Conservation (phyloP, 2,329 filamentous ascomycete species). For the Fusarium floridanum region DNA sequence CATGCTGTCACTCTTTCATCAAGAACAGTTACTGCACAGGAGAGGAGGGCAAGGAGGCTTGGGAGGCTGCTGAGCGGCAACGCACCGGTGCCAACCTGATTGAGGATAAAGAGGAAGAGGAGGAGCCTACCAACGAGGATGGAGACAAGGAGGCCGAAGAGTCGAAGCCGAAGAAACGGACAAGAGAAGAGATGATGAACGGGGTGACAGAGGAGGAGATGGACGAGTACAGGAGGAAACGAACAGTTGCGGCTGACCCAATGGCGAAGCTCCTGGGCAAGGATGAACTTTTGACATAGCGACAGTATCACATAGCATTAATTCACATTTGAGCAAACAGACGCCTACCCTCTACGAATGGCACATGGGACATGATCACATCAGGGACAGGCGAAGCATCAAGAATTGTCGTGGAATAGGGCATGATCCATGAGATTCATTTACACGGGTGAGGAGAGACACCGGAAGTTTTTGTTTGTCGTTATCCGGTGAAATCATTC, state of each 20-base stretch:
- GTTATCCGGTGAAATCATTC: constrained; percentile 56
- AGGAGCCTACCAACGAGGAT: constrained; percentile 42
- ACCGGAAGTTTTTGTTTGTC: constrained; percentile 40
- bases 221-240: constrained; percentile 85
- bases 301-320: neutral
- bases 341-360: neutral
- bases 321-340: neutral
- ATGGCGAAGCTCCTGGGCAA: constrained; percentile 86
- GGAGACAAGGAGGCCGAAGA: constrained; percentile 51
- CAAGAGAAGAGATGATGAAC: constrained; percentile 81
- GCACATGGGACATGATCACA: constrained; percentile 7
- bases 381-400: constrained; percentile 24
- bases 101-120: constrained; percentile 48
- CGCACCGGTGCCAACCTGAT: constrained; percentile 61
- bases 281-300: constrained; percentile 64
- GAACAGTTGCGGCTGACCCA: constrained; percentile 81
- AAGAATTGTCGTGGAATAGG: constrained; percentile 31
- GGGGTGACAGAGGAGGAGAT: constrained; percentile 86
- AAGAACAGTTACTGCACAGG: constrained; percentile 99
- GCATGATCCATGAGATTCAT: constrained; percentile 41
- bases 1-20: constrained; percentile 91
- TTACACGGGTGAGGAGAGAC: constrained; percentile 42
- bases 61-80: constrained; percentile 79
- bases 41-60: constrained; percentile 85
- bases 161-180: constrained; percentile 73